Conservation (phyloP, 2,329 filamentous ascomycete genomes). For the Exophiala sp. region DNA sequence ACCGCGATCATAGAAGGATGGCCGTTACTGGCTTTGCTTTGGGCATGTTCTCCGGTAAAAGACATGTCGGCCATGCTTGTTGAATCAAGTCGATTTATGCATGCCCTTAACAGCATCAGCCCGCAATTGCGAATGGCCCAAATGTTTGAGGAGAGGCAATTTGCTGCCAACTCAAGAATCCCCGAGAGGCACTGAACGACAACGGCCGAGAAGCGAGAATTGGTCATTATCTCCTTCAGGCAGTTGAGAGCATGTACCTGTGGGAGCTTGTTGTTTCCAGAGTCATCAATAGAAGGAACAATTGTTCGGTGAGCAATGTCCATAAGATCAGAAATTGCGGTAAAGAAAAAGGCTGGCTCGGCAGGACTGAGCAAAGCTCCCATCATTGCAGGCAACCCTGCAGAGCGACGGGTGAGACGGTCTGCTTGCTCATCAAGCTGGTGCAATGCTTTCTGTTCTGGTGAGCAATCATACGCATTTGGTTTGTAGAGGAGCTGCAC, state of each 20-base stretch:
- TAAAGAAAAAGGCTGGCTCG: slow-evolving; percentile 52
- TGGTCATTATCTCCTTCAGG: slow-evolving; percentile 84
- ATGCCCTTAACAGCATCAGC: slow-evolving; percentile 76
- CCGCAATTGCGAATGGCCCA: slow-evolving; percentile 96
- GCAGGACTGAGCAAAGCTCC: slow-evolving; percentile 71
- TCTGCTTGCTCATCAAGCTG: slow-evolving; percentile 71
- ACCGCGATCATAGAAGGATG: slow-evolving; percentile 13
- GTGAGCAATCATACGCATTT: background rate
- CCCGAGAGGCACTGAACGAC: slow-evolving; percentile 69
- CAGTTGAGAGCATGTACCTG: slow-evolving; percentile 96
- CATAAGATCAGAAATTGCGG: slow-evolving; percentile 50
- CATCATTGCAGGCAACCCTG: slow-evolving; percentile 82
- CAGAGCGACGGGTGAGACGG: slow-evolving; percentile 78
- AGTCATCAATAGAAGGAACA: slow-evolving; percentile 30
- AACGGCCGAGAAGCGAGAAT: slow-evolving; percentile 64
- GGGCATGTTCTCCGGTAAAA: background rate
- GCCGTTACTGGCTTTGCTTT: background rate
- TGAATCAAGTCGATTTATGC: slow-evolving; percentile 41
- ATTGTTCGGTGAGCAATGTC: slow-evolving; percentile 11
- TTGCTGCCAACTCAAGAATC: slow-evolving; percentile 71
- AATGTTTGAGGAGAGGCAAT: slow-evolving; percentile 69
- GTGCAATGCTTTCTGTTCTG: slow-evolving; percentile 53
- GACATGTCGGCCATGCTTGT: background rate
- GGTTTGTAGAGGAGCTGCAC: slow-evolving; percentile 30
- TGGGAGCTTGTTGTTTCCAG: slow-evolving; percentile 56